Base-by-base conservation (phyloP, 805 yeast genomes). In the Ogataea degrootiae region DNA sequence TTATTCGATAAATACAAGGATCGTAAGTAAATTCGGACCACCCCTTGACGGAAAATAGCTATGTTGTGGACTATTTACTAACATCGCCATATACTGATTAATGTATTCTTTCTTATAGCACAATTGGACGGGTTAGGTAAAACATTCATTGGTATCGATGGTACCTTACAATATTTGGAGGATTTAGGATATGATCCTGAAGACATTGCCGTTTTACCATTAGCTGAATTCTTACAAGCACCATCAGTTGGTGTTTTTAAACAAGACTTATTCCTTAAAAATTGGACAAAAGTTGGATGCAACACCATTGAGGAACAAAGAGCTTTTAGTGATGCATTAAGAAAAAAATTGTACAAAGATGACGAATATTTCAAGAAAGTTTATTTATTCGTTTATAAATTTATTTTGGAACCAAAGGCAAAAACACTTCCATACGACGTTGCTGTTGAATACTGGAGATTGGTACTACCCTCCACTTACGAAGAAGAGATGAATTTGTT, bases 151-250 rank as follows among this genome's bases (percentile, higher is more conserved):
- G 92, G 82, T 23, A 72, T 87, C 9, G 94, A 88, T 48, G 97
- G 96, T 0, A 85, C 97, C 0, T 63, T 91, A 9, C 54, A 60
- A 37, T 87, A 83, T 56, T 68, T 92, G 21, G 73, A 72, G 15
- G 96, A 84, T 56, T 66, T 92, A 41, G 82, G 77, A 0, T 72
- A 84, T 36, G 80, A 80, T 14, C 84, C 90, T 0, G 98, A 92
- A 55, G 90, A 91, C 59, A 72, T 80, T 8, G 76, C 72, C 6
- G 83, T 88, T 3, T 70, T 92, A 39, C 80, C 86, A 0, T 62
- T 92, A 11, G 88, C 94, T 0, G 82, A 80, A 57, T 74, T 84
- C 43, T 68, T 92, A 42, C 76, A 79, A 37, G 76, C 88, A 1
- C 86, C 89, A 1, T 68, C 75, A 3, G 77, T 80, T 53, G 96